Conservation (phyloP, 306 rosid genomes). For the Inga oerstediana region DNA sequence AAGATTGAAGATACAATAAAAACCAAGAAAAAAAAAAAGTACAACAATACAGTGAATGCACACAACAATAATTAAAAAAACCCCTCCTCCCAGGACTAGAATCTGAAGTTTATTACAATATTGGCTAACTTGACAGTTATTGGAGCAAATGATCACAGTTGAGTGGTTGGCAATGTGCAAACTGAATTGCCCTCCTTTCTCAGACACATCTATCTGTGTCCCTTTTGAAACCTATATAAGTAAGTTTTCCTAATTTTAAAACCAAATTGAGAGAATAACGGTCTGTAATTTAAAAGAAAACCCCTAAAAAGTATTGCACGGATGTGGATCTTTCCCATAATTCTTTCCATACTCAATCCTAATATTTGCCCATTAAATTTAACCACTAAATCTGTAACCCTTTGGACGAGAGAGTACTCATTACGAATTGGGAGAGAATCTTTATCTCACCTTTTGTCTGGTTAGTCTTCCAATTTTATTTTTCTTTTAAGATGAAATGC, state of each 20-base stretch:
- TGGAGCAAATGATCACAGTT: constrained; percentile 36
- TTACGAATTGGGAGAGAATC: neutral
- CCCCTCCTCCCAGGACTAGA: neutral
- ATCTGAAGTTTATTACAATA: neutral
- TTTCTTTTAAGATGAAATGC: constrained; percentile 22
- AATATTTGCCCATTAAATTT: too few species aligned
- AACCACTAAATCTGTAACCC: too few species aligned
- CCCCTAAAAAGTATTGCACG: too few species aligned
- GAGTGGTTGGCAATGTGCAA: constrained; percentile 79
- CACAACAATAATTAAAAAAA: neutral
- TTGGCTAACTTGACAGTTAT: neutral
- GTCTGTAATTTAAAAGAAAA: too few species aligned
- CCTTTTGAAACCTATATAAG: constrained; percentile 5
- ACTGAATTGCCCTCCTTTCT: constrained; percentile 81
- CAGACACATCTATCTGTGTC: constrained; percentile 61
- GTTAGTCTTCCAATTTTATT: constrained; percentile 27
- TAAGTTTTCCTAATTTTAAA: too few species aligned
- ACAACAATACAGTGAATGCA: neutral
- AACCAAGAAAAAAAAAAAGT: too few species aligned
- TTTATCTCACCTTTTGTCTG: constrained; percentile 26
- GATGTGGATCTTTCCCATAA: too few species aligned
- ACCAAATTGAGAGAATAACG: too few species aligned
- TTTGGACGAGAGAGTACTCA: too few species aligned
- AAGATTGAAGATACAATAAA: too few species aligned
- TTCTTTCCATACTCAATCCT: too few species aligned